Percentiles rank a stretch among this genome's conserved stretches.
These are phyloP conservation scores for Coemansia sp. DNA, from an alignment of 192 early-diverging fungal species.

Conservation along the genomic window DNA sequence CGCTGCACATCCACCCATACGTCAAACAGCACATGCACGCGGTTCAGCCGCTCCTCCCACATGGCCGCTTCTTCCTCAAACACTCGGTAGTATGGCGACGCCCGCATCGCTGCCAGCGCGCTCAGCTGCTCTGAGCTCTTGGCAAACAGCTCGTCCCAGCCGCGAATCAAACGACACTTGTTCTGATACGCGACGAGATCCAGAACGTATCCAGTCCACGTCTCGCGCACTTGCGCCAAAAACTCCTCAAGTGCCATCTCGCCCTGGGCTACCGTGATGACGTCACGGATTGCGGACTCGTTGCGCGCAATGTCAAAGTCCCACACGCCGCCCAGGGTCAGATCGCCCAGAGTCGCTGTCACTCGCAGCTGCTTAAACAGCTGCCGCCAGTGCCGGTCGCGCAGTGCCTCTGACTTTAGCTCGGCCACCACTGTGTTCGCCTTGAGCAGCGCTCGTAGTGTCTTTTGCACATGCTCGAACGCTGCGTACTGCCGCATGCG, in stretches of 20 bases:
- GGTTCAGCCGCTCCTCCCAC: conserved; percentile 97
- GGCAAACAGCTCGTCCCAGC: conserved; percentile 98
- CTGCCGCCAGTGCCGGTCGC: conserved; percentile 96
- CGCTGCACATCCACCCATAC: conserved; percentile 99
- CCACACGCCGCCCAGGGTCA: conserved; percentile 96
- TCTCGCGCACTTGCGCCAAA: conserved; percentile 85
- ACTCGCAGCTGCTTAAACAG: conserved; percentile 82
- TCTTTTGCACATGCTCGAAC: conserved; percentile 90
- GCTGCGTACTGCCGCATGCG: conserved; percentile 97
- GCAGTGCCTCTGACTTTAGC: conserved; percentile 93
- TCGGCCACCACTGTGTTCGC: conserved; percentile 79
- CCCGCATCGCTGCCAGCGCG: conserved; percentile 94
- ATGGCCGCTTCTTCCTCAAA: conserved; percentile 95
- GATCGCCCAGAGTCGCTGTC: conserved; percentile 70
- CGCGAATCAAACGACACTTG: conserved; percentile 93
- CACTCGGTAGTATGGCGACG: conserved; percentile 95
- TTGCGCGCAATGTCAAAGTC: conserved; percentile 87
- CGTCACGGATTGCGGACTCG: conserved; percentile 81
- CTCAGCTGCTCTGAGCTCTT: conserved; percentile 95
- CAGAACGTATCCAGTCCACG: conserved; percentile 88
- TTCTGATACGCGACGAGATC: conserved; percentile 98
- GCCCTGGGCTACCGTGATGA: conserved; percentile 91
- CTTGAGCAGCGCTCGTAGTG: conserved; percentile 75
- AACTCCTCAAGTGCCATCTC: conserved; percentile 99
- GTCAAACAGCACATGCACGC: conserved; percentile 94